Conservation (phyloP, 257 asterid species). For the Fraxinus pennsylvanica region DNA sequence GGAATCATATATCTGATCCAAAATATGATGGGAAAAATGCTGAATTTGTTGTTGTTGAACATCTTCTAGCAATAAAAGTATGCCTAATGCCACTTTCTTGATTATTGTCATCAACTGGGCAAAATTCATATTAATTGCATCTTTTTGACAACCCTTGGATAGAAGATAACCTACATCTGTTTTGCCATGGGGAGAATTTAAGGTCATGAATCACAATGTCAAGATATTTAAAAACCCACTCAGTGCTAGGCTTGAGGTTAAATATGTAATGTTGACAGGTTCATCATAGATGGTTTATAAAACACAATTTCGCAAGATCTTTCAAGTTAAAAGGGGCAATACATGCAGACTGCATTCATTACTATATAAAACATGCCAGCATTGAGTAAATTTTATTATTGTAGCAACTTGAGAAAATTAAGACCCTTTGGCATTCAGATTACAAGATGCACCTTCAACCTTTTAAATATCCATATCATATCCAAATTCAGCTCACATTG, state of each 20-base stretch:
- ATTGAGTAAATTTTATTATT: not conserved
- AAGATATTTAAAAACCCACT: not conserved
- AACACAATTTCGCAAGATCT: not conserved
- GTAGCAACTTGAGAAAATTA: slow-evolving; percentile 1
- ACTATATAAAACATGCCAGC: slow-evolving; percentile 6
- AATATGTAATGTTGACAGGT: not conserved
- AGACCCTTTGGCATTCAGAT: not conserved
- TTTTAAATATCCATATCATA: slow-evolving; percentile 3
- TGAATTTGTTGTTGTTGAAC: not conserved
- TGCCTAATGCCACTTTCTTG: not conserved
- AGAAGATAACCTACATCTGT: not conserved
- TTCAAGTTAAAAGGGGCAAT: not conserved
- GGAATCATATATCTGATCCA: not conserved
- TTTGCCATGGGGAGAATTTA: not conserved
- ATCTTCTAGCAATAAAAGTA: not conserved
- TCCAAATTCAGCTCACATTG: slow-evolving; percentile 13
- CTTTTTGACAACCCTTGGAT: not conserved
- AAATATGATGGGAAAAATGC: not conserved
- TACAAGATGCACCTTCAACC: slow-evolving; percentile 10
- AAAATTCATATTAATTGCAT: not conserved
- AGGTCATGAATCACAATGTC: not conserved
- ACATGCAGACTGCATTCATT: not conserved
- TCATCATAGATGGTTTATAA: not conserved
- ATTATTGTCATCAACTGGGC: not conserved
- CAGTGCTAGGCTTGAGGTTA: not conserved